Evolutionary conservation across 2,329 filamentous ascomycete species (phyloP).

Genomic region (Cyclaneusma minus): DNA sequence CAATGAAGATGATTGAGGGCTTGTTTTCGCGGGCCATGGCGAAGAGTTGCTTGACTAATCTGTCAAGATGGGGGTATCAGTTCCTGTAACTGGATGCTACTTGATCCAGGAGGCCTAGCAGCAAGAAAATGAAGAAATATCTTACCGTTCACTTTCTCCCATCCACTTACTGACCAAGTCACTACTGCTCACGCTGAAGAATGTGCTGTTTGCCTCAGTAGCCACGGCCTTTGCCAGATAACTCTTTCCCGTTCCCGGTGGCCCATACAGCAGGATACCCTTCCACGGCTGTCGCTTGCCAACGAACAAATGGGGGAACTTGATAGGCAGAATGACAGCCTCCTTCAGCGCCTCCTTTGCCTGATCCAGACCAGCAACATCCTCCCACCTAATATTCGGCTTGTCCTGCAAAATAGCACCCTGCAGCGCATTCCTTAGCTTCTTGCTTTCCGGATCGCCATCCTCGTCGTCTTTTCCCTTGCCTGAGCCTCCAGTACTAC

Average conservation of each 20-base stretch:
- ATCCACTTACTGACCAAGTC: conserved; percentile 99
- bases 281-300: conserved; percentile 98
- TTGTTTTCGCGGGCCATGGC: conserved; percentile 97
- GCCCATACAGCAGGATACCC: conserved; percentile 89
- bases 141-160: conserved; percentile 93
- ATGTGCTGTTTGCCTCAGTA: conserved; percentile 96
- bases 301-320: conserved; percentile 91
- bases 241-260: conserved; percentile 93
- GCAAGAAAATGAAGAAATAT: conserved; percentile 6
- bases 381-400: conserved; percentile 95
- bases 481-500: conserved; percentile 44
- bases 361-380: conserved; percentile 84
- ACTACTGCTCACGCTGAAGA: conserved; percentile 96
- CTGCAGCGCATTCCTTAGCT: conserved; percentile 76
- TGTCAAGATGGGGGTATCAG: conserved; percentile 25
- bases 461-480: conserved; percentile 39
- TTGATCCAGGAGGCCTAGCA: background rate
- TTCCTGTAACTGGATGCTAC: conserved; percentile 2
- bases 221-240: conserved; percentile 95
- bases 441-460: conserved; percentile 84
- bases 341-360: conserved; percentile 97
- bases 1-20: conserved; percentile 96
- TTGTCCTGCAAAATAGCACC: conserved; percentile 91
- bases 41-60: conserved; percentile 91
- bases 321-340: conserved; percentile 93